Conservation (phyloP, 371 early-diverging fungal species). For the Apophysomyces variabilis region DNA sequence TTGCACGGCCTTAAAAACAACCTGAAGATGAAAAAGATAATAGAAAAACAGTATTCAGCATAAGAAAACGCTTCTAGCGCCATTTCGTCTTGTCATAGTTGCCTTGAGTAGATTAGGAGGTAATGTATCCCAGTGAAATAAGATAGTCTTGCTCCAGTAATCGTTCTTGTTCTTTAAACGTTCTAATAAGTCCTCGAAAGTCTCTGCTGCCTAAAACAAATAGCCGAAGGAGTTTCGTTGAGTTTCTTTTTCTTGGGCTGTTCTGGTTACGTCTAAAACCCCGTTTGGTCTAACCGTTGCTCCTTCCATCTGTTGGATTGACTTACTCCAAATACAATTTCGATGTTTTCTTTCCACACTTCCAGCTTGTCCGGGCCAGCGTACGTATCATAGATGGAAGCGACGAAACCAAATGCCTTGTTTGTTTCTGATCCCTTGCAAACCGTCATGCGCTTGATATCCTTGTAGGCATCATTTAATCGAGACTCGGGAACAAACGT, state of each 20-base stretch:
- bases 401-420: constrained; percentile 48
- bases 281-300: background rate
- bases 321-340: constrained; percentile 56
- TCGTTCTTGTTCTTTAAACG: constrained; percentile 21
- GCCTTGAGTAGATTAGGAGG: constrained; percentile 39
- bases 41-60: background rate
- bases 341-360: constrained; percentile 57
- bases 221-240: background rate
- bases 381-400: constrained; percentile 52
- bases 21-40: constrained; percentile 13
- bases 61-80: background rate
- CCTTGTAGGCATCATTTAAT: constrained; percentile 42
- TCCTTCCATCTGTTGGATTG: background rate
- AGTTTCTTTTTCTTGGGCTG: background rate
- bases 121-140: constrained; percentile 35
- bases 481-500: constrained; percentile 58
- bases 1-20: constrained; percentile 34
- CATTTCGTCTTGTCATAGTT: background rate
- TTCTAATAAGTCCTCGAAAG: constrained; percentile 28
- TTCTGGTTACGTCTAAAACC: background rate
- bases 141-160: constrained; percentile 37
- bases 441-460: constrained; percentile 37
- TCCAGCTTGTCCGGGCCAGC: constrained; percentile 61
- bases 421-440: constrained; percentile 51
- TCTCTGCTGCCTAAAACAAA: constrained; percentile 22